Evolutionary conservation across 345 rosid species (phyloP), one percentile per base, ranked within the genome.

Genomic region (Eutrema yunnanense): DNA sequence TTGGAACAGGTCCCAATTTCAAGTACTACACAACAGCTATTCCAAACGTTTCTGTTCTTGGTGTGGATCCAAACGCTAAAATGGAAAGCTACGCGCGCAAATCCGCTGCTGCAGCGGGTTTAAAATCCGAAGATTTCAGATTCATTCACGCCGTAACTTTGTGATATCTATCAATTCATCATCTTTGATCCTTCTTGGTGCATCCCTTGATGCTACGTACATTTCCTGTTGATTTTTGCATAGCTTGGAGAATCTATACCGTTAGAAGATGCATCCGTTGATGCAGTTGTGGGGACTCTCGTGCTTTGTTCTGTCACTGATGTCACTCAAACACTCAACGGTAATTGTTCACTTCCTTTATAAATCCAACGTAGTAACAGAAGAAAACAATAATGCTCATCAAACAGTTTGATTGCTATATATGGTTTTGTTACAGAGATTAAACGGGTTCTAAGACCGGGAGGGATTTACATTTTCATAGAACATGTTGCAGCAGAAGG

Each of bases 401-500:
- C 7, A 30, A 33, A 8, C 6, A 30, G 36, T 30, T 67, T 41
- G 14, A 37, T 32, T 61, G 55, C 4, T 33, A 11, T 19, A 19
- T 19, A 19, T 10, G 57, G 4, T 40, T 71, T 63, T 60, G 0
- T 27, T 22, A 22, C 69, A 93, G 98, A 93, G 86, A 80, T 90
- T 43, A 84, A 81, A 80, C 81, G 97, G 80, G 85, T 89, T 77
- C 79, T 93, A 38, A 93, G 80, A 80, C 97, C 96, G 0, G 90
- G 90, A n/a, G 97, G 94, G 67, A 32, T 66, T 56, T 93, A 85
- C 78, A 4, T 90, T 37, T 90, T 93, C 62, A 84, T 93, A 46
- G 98, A 93, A 79, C 97, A 93, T 72, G 94, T 90, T 58, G 92
- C 97, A 38, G 97, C 97, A 2, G 65, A 87, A 84, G 97, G 97